Evolutionary conservation across 768 basidiomycete genomes (phyloP).

Genomic region (Rhodocollybia butyracea): DNA sequence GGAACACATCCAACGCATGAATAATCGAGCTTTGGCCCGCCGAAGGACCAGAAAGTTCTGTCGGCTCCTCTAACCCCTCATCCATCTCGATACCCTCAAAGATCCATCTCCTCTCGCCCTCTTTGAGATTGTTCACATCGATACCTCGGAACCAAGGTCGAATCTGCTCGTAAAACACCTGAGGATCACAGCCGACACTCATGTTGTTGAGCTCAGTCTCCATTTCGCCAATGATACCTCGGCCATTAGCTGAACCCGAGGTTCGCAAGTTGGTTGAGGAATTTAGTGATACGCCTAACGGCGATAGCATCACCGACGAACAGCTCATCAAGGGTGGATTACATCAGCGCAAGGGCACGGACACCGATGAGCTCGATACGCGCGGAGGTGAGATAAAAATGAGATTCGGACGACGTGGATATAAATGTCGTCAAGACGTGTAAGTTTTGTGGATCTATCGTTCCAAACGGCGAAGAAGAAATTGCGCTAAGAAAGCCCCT

Average conservation of each 20-base stretch:
- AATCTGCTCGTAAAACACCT: constrained; percentile 52
- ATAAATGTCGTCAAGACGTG: too few relatives aligned
- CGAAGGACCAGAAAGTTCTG: constrained; percentile 51
- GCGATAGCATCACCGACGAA: constrained; percentile 46
- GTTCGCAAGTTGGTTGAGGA: constrained; percentile 46
- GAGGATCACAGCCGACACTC: constrained; percentile 47
- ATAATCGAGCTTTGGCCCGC: constrained; percentile 64
- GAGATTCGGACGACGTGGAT: too few relatives aligned
- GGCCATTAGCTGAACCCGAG: too few relatives aligned
- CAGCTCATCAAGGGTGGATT: too few relatives aligned
- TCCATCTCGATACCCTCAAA: too few relatives aligned
- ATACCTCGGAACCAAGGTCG: too few relatives aligned
- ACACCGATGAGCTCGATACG: constrained; percentile 60
- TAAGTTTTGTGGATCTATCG: too few relatives aligned
- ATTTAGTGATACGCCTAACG: constrained; percentile 42
- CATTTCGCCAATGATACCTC: constrained; percentile 42
- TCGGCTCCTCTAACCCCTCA: constrained; percentile 24
- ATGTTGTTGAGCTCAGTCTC: too few relatives aligned
- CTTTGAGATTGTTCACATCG: too few relatives aligned
- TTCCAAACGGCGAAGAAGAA: too few relatives aligned
- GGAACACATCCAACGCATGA: constrained; percentile 51
- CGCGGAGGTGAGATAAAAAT: too few relatives aligned
- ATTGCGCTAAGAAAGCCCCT: too few relatives aligned
- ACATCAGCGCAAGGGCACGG: constrained; percentile 46
- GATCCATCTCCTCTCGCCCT: constrained; percentile 13